Conservation (phyloP, 1,139 yeast species). For the Pneumocystis sp. region DNA sequence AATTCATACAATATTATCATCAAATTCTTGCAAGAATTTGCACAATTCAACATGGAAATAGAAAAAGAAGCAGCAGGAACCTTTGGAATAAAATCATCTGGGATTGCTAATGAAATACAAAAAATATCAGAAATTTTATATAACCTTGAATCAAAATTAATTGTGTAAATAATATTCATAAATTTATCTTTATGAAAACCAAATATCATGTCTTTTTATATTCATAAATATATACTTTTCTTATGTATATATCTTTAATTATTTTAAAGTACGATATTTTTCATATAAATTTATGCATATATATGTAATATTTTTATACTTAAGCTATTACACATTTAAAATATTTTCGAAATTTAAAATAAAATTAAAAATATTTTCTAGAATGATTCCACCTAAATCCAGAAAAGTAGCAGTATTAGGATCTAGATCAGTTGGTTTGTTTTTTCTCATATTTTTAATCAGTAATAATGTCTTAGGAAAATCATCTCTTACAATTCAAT, state of each 20-base stretch:
- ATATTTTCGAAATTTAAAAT: not conserved
- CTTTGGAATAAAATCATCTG: not conserved
- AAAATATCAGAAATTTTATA: not conserved
- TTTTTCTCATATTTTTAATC: not conserved
- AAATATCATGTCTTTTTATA: not conserved
- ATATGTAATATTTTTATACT: not conserved
- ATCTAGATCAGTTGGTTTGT: conserved; percentile 62
- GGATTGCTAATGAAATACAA: not conserved
- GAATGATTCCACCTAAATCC: conserved; percentile 27
- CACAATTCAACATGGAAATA: not conserved
- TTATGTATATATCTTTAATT: not conserved
- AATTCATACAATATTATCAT: not conserved
- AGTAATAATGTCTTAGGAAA: conserved; percentile 31
- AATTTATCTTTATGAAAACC: not conserved
- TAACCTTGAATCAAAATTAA: not conserved
- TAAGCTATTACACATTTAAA: not conserved
- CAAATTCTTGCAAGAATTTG: not conserved
- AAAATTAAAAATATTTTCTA: not conserved
- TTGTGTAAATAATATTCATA: not conserved
- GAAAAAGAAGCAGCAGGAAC: not conserved
- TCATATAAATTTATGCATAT: not conserved
- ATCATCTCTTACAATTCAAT: conserved; percentile 72
- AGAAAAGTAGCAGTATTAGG: conserved; percentile 83
- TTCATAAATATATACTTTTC: not conserved
- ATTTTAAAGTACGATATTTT: not conserved